Evolutionary conservation across 768 basidiomycete species (phyloP), one percentile per base, ranked within the genome.

Genomic region (Serendipita sp.): DNA sequence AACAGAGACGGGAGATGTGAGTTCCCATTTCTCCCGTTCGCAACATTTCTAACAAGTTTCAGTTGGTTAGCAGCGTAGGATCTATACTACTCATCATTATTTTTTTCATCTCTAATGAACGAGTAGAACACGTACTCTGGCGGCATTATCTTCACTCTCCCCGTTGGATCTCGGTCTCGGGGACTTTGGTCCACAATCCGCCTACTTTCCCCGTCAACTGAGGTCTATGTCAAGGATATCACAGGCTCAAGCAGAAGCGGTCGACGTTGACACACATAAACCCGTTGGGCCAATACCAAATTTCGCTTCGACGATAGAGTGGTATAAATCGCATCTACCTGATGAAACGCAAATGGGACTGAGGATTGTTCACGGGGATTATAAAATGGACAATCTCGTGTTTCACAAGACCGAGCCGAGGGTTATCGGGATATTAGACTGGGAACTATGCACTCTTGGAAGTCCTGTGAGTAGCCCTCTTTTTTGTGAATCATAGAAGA

Each of bases 311-410:
- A 72, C 96, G 68, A 74, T 90, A 61, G 71, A 72, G 14, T 96
- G 89, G 90, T 96, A 92, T 72, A 73, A 76, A 64, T 71, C 73
- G 30, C 80, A 89, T 69, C 74, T 90, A 28, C 93, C 90, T 1
- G 82, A 90, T 68, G 91, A 94, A 73, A 75, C 70, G 65, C 82
- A 82, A 70, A 80, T 79, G 0, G 90, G 88, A 0, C 75, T 81
- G 61, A 83, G 89, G n/a, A 84, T 99, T 66, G 92, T 98, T 3
- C 95, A 98, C 70, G 95, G 95, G 28, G 95, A 99, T 72, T 98
- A 90, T 71, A 99, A 99, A 72, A 77, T 95, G n/a, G 95, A 99
- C 73, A 99, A 99, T 72, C 72, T 99, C 66, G 80, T 97, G 66
- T 98, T 96, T 74, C 94, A 98, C 68, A 86, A 88, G 0, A 90